Conservation (phyloP, 2,329 filamentous ascomycete species). For the Zymoseptoria brevis region DNA sequence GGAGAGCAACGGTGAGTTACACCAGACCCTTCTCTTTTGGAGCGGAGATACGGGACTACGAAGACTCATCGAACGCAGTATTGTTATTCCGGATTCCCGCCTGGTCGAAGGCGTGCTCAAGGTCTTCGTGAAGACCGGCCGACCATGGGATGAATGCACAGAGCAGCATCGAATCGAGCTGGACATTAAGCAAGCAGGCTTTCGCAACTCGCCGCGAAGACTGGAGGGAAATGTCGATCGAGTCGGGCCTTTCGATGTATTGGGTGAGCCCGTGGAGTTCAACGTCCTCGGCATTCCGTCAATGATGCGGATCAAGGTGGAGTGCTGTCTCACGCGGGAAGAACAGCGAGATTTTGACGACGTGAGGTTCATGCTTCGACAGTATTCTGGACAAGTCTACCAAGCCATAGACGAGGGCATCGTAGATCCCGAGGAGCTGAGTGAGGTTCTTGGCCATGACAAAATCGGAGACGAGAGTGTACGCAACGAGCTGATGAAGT, state of each 20-base stretch:
- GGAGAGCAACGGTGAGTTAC: slow-evolving; percentile 3
- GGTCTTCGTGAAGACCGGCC: slow-evolving; percentile 6
- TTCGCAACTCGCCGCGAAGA: neutral
- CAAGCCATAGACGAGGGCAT: neutral
- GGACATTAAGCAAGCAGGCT: slow-evolving; percentile 8
- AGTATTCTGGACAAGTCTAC: neutral
- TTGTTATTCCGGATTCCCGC: slow-evolving; percentile 4
- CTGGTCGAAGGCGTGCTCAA: slow-evolving; percentile 6
- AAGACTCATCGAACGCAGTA: neutral
- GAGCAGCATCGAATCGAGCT: slow-evolving; percentile 4
- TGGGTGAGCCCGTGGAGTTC: slow-evolving; percentile 2
- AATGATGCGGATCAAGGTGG: slow-evolving; percentile 6
- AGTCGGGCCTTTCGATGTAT: slow-evolving; percentile 4
- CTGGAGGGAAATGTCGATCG: slow-evolving; percentile 1
- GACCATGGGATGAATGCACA: slow-evolving; percentile 1
- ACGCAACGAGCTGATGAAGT: neutral
- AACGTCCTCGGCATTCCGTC: slow-evolving; percentile 4
- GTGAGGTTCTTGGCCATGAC: neutral
- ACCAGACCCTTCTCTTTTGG: neutral
- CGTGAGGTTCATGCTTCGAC: slow-evolving; percentile 1
- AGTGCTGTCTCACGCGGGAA: slow-evolving; percentile 4
- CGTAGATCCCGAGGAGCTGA: neutral
- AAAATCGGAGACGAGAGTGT: neutral
- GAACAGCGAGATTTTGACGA: slow-evolving; percentile 6
- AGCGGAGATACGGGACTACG: neutral